Evolutionary conservation across 805 yeast genomes (phyloP), one percentile per base, ranked within the genome.

Genomic region (Ogataea chonburiensis): DNA sequence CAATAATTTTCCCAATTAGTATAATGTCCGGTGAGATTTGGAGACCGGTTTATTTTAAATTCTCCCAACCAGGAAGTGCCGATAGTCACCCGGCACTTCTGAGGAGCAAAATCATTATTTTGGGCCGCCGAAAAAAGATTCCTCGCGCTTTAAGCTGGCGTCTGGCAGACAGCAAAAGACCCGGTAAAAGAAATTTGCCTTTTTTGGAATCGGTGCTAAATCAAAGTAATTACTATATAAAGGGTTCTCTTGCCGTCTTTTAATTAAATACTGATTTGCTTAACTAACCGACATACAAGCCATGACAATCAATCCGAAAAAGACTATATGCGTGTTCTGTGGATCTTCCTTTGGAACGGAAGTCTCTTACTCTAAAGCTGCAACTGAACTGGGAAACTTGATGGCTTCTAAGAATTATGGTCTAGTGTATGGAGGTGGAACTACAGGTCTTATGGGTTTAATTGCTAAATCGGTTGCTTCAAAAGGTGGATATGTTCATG

Each of bases 401-500:
- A 58, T 85, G 38, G 83, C 85, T 21, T 52, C 62, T 17, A 66
- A 67, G 39, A 68, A 71, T 40, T 83, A 86, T 82, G 85, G 85
- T 10, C 64, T 85, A 25, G 88, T 85, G n/a, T 85, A 86, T 52
- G 94, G 95, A 28, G 95, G 95, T 20, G 94, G 95, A n/a, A 79
- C 88, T 22, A 81, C 86, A 3, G 88, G 89, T 3, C 57, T 83
- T 33, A 83, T 83, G 87, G 91, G 89, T 5, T 68, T 76, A 2
- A 75, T 83, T 34, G 87, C 88, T 12, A 68, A 73, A 34, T 71
- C 81, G 2, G 72, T 77, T 31, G 75, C 77, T 46, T 33, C 70
- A 21, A 66, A 62, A 31, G 74, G 73, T 12, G 88, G 87, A 3
- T 73, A 75, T 43, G 94, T 84, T 17, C 86, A 81, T 49, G 95